Percentiles rank a stretch among this genome's conserved stretches.
Evolutionary conservation across 75 land plant genomes (phyloP).

Genomic region (Isoetes taiwanensis): DNA sequence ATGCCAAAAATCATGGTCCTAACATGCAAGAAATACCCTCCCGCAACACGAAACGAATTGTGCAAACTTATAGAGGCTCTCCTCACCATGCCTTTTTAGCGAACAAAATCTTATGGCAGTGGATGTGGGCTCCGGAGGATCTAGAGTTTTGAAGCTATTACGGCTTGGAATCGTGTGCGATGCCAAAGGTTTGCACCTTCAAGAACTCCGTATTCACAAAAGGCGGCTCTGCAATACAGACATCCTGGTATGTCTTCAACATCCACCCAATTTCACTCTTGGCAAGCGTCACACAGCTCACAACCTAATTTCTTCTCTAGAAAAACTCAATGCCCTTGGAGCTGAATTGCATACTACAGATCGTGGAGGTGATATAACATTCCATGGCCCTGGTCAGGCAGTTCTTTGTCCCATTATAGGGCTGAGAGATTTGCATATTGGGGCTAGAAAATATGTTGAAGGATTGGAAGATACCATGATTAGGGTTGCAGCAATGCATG

Average conservation of each 20-base stretch:
- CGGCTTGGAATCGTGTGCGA: no score
- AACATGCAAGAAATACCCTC: no score
- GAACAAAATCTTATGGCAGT: no score
- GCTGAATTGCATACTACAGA: slow-evolving; percentile 70
- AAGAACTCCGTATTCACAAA: no score
- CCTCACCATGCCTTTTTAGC: no score
- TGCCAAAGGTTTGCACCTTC: no score
- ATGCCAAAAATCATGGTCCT: no score
- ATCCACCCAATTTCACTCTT: slow-evolving; percentile 87
- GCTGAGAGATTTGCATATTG: slow-evolving; percentile 46
- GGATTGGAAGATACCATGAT: slow-evolving; percentile 81
- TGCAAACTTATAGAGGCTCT: no score
- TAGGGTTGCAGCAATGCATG: slow-evolving; percentile 40
- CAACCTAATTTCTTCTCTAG: slow-evolving; percentile 46
- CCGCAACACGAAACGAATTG: no score
- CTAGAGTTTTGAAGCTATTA: no score
- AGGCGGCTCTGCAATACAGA: no score
- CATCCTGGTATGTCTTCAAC: slow-evolving; percentile 59
- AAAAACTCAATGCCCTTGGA: slow-evolving; percentile 41
- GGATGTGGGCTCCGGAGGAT: no score
- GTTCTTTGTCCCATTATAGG: slow-evolving; percentile 69
- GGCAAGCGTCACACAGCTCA: slow-evolving; percentile 67
- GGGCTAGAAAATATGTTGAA: slow-evolving; percentile 80
- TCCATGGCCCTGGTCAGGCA: slow-evolving; percentile 83
- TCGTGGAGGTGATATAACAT: slow-evolving; percentile 90